phyloP scores from a whole-genome alignment of 1,284 basidiomycete genomes.

The Cystobasidium sp. region DNA sequence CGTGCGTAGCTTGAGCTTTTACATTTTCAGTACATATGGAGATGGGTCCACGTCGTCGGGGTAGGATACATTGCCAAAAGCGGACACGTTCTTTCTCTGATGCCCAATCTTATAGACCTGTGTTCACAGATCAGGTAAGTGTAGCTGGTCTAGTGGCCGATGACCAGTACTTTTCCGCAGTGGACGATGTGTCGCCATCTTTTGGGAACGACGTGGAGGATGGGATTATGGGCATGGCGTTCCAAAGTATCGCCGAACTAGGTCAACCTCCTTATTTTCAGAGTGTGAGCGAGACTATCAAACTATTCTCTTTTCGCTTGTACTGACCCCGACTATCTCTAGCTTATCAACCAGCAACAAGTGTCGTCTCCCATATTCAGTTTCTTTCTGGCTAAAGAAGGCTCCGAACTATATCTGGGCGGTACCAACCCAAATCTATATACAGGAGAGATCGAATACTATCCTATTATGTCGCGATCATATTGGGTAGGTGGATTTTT shows the following conservation, averaged over 20 bases:
- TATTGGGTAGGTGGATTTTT: slow-evolving; percentile 38
- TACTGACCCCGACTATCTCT: neutral
- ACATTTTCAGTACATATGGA: slow-evolving; percentile 44
- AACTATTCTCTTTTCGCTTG: neutral
- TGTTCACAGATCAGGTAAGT: slow-evolving; percentile 45
- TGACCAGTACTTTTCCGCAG: slow-evolving; percentile 45
- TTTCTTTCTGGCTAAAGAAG: slow-evolving; percentile 40
- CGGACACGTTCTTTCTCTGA: neutral
- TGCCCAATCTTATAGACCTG: slow-evolving; percentile 15
- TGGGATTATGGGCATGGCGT: slow-evolving; percentile 46
- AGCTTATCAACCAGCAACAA: slow-evolving; percentile 39
- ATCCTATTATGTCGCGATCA: slow-evolving; percentile 42
- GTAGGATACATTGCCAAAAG: neutral
- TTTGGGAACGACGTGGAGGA: slow-evolving; percentile 48
- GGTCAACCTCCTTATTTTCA: slow-evolving; percentile 42
- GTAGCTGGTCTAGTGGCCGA: slow-evolving; percentile 44
- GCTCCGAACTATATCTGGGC: slow-evolving; percentile 49
- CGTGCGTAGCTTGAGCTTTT: neutral
- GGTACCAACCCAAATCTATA: slow-evolving; percentile 44
- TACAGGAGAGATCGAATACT: slow-evolving; percentile 46
- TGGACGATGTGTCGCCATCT: slow-evolving; percentile 43
- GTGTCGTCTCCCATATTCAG: slow-evolving; percentile 28
- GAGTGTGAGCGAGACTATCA: slow-evolving; percentile 12
- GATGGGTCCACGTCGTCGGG: slow-evolving; percentile 46
- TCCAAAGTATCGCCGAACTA: slow-evolving; percentile 47